Conservation (phyloP, 306 rosid species). For the Malus fusca region DNA sequence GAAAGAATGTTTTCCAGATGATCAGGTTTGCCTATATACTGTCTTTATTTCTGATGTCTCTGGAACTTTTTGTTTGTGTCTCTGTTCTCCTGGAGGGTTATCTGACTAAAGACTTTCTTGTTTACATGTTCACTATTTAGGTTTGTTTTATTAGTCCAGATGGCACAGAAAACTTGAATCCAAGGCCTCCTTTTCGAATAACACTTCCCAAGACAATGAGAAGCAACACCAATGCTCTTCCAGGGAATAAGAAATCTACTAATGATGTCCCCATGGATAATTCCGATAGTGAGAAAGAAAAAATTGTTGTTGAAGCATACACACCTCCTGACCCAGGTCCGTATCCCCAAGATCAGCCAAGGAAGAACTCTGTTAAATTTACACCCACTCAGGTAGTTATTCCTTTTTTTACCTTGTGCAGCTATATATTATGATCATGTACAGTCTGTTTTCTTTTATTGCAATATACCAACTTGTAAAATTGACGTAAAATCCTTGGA, state of each 20-base stretch:
- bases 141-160: constrained; percentile 57
- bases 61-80: background rate
- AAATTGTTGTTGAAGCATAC: constrained; percentile 65
- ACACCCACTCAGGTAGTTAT: constrained; percentile 80
- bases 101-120: constrained; percentile 5
- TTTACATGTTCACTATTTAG: constrained; percentile 33
- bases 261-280: constrained; percentile 28
- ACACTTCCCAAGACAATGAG: constrained; percentile 65
- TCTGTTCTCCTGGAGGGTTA: background rate
- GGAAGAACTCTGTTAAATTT: constrained; percentile 86
- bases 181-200: constrained; percentile 74
- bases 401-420: background rate
- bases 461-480: background rate
- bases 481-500: background rate
- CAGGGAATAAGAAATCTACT: constrained; percentile 38
- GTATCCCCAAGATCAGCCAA: constrained; percentile 98
- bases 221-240: constrained; percentile 44
- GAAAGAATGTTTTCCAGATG: constrained; percentile 60
- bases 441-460: background rate
- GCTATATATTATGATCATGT: background rate
- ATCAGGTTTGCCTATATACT: constrained; percentile 49
- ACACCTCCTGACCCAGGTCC: constrained; percentile 97
- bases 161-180: constrained; percentile 52
- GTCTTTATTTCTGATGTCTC: constrained; percentile 7
- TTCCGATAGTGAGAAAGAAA: constrained; percentile 48